These are phyloP conservation scores for Chaetoscypha palmicola DNA, from an alignment of 2,329 filamentous ascomycete species.

Conservation along the genomic window DNA sequence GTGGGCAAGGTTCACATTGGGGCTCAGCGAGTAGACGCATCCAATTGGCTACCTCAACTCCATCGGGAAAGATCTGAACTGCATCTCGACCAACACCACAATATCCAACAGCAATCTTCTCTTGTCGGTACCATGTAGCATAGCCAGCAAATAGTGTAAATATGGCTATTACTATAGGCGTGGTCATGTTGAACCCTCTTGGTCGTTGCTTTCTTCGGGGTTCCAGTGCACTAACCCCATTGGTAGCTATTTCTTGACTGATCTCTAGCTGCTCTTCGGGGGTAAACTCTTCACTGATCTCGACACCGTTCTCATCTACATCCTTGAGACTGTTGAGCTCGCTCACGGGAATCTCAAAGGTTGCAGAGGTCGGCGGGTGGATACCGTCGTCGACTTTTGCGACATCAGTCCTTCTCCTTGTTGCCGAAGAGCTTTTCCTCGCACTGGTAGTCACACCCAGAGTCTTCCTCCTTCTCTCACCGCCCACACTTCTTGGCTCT, in stretches of 20 bases:
- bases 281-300: constrained; percentile 86
- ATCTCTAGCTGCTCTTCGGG: constrained; percentile 82
- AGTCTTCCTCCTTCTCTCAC: constrained; percentile 40
- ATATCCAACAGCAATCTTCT: constrained; percentile 94
- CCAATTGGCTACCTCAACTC: constrained; percentile 63
- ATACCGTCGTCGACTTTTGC: constrained; percentile 43
- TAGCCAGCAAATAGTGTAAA: constrained; percentile 65
- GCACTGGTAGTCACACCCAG: constrained; percentile 31
- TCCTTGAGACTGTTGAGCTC: constrained; percentile 35
- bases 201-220: constrained; percentile 39
- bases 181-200: constrained; percentile 46
- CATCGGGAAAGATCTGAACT: constrained; percentile 36
- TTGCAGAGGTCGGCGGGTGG: constrained; percentile 47
- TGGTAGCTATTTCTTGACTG: constrained; percentile 57
- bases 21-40: constrained; percentile 64
- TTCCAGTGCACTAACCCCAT: constrained; percentile 42
- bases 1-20: constrained; percentile 82
- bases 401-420: constrained; percentile 45
- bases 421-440: constrained; percentile 32
- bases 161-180: constrained; percentile 65
- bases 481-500: constrained; percentile 41
- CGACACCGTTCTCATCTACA: constrained; percentile 41
- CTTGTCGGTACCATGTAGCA: constrained; percentile 79
- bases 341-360: constrained; percentile 50
- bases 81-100: constrained; percentile 73